Conservation (phyloP, 768 basidiomycete genomes). For the Cystobasidium onofrii region DNA sequence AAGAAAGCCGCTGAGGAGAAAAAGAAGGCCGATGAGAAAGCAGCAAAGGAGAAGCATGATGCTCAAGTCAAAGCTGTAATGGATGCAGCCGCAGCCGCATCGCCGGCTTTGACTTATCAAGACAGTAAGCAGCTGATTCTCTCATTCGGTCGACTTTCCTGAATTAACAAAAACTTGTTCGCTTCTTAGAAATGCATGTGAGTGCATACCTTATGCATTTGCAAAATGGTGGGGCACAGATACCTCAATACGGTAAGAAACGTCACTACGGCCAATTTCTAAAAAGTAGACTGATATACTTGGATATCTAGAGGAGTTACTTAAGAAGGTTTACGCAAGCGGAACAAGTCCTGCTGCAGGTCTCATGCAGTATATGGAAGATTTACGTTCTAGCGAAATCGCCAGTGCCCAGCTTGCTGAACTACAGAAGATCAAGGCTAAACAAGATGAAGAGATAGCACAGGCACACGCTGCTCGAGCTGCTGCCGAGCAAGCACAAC, state of each 20-base stretch:
- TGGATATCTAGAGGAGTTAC: not conserved
- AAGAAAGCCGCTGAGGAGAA: not conserved
- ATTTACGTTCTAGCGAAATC: not conserved
- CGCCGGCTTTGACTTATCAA: not conserved
- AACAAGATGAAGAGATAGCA: not conserved
- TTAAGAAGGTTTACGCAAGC: not conserved
- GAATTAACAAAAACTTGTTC: too few relatives aligned
- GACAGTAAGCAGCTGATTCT: not conserved
- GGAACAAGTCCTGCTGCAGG: not conserved
- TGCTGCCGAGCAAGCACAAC: not conserved
- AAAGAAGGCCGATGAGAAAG: not conserved
- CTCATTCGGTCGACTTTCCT: not conserved
- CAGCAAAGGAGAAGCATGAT: not conserved
- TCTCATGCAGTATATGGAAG: not conserved
- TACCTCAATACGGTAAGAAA: conserved; percentile 2
- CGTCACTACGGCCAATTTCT: not conserved
- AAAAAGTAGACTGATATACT: not conserved
- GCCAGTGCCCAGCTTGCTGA: not conserved
- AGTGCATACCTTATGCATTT: not conserved
- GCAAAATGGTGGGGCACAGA: not conserved
- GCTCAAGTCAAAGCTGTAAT: conserved; percentile 2
- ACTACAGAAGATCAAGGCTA: not conserved
- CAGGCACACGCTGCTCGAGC: not conserved
- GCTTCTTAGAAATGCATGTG: not conserved
- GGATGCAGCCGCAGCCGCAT: not conserved